phyloP scores from a whole-genome alignment of 495 filamentous ascomycete species.

The Baudoinia panamericana region DNA sequence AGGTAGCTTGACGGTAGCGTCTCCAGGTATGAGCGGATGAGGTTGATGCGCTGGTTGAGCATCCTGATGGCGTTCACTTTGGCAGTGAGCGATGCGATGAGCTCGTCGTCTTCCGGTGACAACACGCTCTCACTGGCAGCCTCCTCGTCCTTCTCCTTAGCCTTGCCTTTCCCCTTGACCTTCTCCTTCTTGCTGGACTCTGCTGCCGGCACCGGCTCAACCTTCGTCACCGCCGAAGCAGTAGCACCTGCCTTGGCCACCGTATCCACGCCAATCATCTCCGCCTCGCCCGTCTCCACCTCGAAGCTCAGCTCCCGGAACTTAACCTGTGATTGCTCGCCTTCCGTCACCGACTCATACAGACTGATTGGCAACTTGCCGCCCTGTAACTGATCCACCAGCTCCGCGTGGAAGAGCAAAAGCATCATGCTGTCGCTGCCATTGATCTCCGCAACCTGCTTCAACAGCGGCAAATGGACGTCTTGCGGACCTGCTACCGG shows the following conservation, averaged over 20 bases:
- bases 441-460: slow-evolving; percentile 53
- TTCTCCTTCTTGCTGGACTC: slow-evolving; percentile 18
- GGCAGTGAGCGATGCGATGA: slow-evolving; percentile 59
- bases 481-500: slow-evolving; percentile 56
- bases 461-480: slow-evolving; percentile 58
- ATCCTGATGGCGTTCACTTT: slow-evolving; percentile 88
- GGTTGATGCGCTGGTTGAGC: slow-evolving; percentile 68
- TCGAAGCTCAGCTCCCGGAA: slow-evolving; percentile 78
- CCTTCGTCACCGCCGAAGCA: slow-evolving; percentile 46
- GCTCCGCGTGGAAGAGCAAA: slow-evolving; percentile 66
- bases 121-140: slow-evolving; percentile 38
- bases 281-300: slow-evolving; percentile 85
- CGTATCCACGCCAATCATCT: slow-evolving; percentile 93
- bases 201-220: slow-evolving; percentile 17
- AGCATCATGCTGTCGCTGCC: slow-evolving; percentile 74
- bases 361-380: slow-evolving; percentile 80
- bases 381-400: slow-evolving; percentile 38
- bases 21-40: slow-evolving; percentile 69
- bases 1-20: slow-evolving; percentile 54
- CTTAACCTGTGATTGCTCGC: slow-evolving; percentile 44
- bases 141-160: slow-evolving; percentile 32
- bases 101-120: slow-evolving; percentile 67
- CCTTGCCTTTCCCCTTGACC: slow-evolving; percentile 30
- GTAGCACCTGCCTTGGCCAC: slow-evolving; percentile 72
- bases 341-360: slow-evolving; percentile 76